Conservation (phyloP, 2,329 filamentous ascomycete genomes). For the Fusarium ambrosium region DNA sequence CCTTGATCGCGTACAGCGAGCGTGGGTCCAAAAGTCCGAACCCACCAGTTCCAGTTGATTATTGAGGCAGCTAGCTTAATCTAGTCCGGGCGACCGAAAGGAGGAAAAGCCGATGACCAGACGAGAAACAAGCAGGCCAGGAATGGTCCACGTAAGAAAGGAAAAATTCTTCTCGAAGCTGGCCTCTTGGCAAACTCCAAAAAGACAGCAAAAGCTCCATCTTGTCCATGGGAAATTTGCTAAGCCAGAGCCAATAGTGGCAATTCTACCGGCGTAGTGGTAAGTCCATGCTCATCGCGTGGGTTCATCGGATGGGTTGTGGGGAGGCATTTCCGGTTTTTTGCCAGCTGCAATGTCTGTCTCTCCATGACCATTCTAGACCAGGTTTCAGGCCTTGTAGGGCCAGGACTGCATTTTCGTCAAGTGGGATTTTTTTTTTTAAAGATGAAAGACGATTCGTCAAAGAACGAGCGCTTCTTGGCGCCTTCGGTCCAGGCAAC, state of each 20-base stretch:
- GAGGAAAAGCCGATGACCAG: background rate
- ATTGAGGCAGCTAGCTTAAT: background rate
- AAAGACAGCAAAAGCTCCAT: background rate
- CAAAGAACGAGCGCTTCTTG: conserved; percentile 8
- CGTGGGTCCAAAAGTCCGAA: background rate
- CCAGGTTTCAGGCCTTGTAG: background rate
- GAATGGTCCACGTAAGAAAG: background rate
- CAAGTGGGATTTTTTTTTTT: background rate
- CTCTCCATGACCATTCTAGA: background rate
- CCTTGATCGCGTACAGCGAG: background rate
- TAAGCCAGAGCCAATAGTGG: background rate
- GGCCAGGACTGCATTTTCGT: background rate
- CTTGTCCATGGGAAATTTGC: background rate
- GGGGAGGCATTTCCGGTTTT: background rate
- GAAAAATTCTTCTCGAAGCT: background rate
- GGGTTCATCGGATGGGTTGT: conserved; percentile 5
- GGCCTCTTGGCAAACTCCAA: conserved; percentile 4
- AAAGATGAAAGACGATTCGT: background rate
- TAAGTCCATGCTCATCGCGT: background rate
- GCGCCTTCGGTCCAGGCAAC: background rate
- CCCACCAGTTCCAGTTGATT: background rate
- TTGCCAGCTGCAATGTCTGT: background rate
- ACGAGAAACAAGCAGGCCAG: background rate
- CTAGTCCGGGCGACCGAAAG: background rate
- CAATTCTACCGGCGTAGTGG: conserved; percentile 1